Evolutionary conservation across 1,139 yeast genomes (phyloP).

Genomic region (Saccharomyces hybrid): DNA sequence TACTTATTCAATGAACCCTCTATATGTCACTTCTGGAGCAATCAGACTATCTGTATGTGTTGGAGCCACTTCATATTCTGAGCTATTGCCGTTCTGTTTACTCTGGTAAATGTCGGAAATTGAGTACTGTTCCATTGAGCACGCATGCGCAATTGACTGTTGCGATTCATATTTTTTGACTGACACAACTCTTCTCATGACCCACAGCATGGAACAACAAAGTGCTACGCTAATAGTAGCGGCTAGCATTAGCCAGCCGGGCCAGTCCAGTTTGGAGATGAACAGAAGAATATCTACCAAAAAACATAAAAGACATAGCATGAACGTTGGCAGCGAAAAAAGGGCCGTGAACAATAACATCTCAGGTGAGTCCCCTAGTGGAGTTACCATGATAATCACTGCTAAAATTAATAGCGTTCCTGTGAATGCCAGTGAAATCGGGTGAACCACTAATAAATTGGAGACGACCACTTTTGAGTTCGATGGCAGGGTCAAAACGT

Average conservation of each 20-base stretch:
- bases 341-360: conserved; percentile 30
- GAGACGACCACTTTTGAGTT: conserved; percentile 61
- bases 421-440: conserved; percentile 67
- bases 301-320: conserved; percentile 45
- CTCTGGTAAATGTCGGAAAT: conserved; percentile 5
- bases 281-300: conserved; percentile 49
- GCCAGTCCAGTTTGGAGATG: conserved; percentile 56
- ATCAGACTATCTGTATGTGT: background rate
- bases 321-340: conserved; percentile 38
- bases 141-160: conserved; percentile 7
- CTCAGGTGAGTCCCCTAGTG: conserved; percentile 30
- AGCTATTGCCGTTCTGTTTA: background rate
- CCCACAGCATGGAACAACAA: conserved; percentile 21
- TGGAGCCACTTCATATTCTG: conserved; percentile 1
- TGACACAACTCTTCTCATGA: conserved; percentile 43
- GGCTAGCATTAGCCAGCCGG: conserved; percentile 60
- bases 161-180: conserved; percentile 34
- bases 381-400: conserved; percentile 31
- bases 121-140: conserved; percentile 12
- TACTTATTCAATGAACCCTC: conserved; percentile 3
- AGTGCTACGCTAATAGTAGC: conserved; percentile 42
- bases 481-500: conserved; percentile 41
- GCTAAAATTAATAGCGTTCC: conserved; percentile 36
- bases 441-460: conserved; percentile 65
- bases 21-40: conserved; percentile 8